Conservation (phyloP, 2,329 filamentous ascomycete species). For the Fusarium pininemorale region DNA sequence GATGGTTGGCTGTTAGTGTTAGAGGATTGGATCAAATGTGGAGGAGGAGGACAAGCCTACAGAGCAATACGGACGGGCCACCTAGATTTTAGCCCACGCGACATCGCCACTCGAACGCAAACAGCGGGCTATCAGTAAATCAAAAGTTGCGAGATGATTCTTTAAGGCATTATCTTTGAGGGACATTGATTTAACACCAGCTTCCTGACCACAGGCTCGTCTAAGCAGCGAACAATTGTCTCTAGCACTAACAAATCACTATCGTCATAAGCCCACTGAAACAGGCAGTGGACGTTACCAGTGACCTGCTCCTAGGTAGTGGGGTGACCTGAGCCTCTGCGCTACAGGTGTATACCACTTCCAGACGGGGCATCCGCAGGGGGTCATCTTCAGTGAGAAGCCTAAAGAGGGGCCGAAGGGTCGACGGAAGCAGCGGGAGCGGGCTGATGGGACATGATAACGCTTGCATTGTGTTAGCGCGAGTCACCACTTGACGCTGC, state of each 20-base stretch:
- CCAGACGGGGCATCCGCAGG: neutral
- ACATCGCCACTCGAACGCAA: constrained; percentile 28
- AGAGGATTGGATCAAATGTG: constrained; percentile 21
- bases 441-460: constrained; percentile 1
- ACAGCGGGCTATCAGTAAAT: neutral
- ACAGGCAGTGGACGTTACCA: neutral
- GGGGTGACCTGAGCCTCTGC: neutral
- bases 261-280: neutral
- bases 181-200: neutral
- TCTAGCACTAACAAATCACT: neutral
- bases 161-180: neutral
- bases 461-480: constrained; percentile 20
- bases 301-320: neutral
- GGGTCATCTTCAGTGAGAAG: neutral
- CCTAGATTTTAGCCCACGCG: constrained; percentile 25
- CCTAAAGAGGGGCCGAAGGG: constrained; percentile 2
- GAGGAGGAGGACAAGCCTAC: constrained; percentile 30
- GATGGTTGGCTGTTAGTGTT: constrained; percentile 14
- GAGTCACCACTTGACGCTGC: neutral
- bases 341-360: neutral
- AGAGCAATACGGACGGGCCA: neutral
- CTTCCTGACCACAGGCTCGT: neutral
- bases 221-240: neutral
- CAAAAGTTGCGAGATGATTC: neutral
- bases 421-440: constrained; percentile 28